Conservation (phyloP, 2,329 filamentous ascomycete genomes). For the Chrysoporthe austroafricana region DNA sequence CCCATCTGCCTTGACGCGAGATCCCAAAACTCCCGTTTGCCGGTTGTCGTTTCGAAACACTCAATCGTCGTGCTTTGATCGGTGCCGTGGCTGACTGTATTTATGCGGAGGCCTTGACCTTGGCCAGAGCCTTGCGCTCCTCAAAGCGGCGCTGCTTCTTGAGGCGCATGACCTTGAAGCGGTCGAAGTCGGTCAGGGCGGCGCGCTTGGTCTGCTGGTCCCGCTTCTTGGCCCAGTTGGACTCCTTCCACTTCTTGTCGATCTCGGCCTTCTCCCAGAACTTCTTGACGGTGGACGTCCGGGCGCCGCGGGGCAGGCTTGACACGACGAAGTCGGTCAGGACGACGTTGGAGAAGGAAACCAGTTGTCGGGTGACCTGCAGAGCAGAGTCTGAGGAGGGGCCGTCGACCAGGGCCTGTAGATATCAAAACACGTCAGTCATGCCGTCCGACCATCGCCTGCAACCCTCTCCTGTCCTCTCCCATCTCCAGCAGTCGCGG, state of each 20-base stretch:
- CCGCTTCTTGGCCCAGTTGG: conserved; percentile 93
- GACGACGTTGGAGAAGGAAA: conserved; percentile 80
- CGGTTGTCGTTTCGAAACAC: conserved; percentile 35
- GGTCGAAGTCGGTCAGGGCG: conserved; percentile 95
- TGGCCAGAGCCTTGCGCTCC: conserved; percentile 93
- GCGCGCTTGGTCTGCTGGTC: conserved; percentile 84
- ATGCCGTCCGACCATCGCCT: conserved; percentile 26
- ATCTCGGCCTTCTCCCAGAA: conserved; percentile 90
- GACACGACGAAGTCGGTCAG: conserved; percentile 88
- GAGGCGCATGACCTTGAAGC: conserved; percentile 99
- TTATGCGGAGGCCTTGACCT: conserved; percentile 84
- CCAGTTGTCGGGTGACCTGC: conserved; percentile 83
- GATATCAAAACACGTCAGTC: conserved; percentile 35
- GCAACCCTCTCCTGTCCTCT: neutral
- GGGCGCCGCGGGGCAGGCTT: conserved; percentile 82
- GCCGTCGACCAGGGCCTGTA: conserved; percentile 92
- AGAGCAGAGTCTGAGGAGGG: conserved; percentile 80
- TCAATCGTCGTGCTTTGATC: conserved; percentile 33
- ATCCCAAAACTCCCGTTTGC: conserved; percentile 28
- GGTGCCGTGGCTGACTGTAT: conserved; percentile 34
- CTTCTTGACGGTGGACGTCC: conserved; percentile 81
- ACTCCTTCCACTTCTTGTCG: conserved; percentile 90
- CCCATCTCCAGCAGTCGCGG: conserved; percentile 20
- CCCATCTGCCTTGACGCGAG: conserved; percentile 30
- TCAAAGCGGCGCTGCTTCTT: conserved; percentile 99